These are phyloP conservation scores for Onygena corvina DNA, from an alignment of 2,329 filamentous ascomycete species.

Conservation along the genomic window DNA sequence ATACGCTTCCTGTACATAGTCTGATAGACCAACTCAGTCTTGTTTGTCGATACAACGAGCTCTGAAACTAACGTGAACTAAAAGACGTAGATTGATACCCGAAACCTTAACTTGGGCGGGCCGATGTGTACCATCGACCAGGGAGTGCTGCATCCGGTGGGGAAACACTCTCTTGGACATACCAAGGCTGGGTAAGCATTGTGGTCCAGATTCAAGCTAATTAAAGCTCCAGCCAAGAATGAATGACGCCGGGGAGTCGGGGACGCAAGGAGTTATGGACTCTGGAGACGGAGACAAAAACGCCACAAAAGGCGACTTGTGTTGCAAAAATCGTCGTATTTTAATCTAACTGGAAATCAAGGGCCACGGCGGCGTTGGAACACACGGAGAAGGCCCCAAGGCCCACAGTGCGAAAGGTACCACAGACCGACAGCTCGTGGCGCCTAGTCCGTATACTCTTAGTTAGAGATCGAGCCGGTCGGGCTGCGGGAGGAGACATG, in stretches of 20 bases:
- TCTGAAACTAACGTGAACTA: background rate
- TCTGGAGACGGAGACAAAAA: no score
- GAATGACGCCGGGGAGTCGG: background rate
- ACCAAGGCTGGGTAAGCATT: constrained; percentile 6
- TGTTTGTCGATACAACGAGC: no score
- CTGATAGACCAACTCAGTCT: background rate
- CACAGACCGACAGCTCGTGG: no score
- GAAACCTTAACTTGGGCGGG: constrained; percentile 1
- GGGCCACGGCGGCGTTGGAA: no score
- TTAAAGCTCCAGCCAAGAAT: constrained; percentile 3
- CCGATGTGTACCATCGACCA: background rate
- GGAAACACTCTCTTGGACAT: background rate
- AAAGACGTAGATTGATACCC: background rate
- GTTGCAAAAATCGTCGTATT: no score
- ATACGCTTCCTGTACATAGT: background rate
- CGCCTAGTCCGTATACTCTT: no score
- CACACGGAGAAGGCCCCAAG: no score
- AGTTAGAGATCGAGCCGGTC: no score
- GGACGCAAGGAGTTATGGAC: background rate
- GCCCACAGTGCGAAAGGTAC: no score
- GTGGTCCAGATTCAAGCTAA: constrained; percentile 6
- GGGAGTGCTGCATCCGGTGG: background rate
- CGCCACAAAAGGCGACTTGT: constrained; percentile 6
- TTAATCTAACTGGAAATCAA: no score
- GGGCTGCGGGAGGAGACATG: no score